Conservation (phyloP, 2,329 filamentous ascomycete genomes). For the Talaromyces sp. region DNA sequence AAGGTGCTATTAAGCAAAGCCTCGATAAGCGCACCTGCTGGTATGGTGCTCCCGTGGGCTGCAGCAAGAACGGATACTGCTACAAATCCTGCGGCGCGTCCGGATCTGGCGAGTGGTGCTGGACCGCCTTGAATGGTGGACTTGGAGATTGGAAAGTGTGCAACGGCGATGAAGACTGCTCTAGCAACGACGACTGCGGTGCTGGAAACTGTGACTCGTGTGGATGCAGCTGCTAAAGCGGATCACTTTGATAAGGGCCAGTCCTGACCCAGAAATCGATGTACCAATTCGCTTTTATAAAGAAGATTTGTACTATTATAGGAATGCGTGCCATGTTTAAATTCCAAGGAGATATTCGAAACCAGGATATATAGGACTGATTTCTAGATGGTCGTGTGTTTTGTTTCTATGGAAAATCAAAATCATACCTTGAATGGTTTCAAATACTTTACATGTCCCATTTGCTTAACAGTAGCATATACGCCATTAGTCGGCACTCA, state of each 20-base stretch:
- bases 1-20: not conserved
- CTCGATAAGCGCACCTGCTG: not conserved
- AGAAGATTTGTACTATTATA: not conserved
- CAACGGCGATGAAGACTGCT: not conserved
- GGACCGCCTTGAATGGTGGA: not conserved
- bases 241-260: not conserved
- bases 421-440: no score
- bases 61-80: slow-evolving; percentile 3
- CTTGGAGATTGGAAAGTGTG: not conserved
- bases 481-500: no score
- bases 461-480: no score
- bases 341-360: not conserved
- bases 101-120: slow-evolving; percentile 1
- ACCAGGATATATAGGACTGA: not conserved
- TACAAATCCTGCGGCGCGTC: not conserved
- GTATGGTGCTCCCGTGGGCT: not conserved
- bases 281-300: not conserved
- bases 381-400: not conserved
- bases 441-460: no score
- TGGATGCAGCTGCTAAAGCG: not conserved
- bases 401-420: not conserved
- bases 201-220: not conserved
- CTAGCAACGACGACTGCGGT: not conserved
- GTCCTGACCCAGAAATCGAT: not conserved
- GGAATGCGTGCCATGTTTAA: not conserved